Conservation (phyloP, 345 rosid genomes). For the Hypericum perforatum region DNA sequence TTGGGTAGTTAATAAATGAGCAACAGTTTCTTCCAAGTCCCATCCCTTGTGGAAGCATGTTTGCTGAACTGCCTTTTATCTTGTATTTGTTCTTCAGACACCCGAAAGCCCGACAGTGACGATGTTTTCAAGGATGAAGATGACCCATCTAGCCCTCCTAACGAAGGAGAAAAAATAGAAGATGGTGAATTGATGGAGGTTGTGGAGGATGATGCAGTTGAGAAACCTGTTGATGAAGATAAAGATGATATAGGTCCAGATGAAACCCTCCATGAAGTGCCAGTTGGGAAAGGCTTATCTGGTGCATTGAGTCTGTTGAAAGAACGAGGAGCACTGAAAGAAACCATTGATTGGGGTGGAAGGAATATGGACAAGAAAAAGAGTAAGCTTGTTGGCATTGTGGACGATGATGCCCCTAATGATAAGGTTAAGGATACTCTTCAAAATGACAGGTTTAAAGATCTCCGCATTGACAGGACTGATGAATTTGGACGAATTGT, state of each 20-base stretch:
- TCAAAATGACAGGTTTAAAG: constrained; percentile 40
- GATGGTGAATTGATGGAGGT: constrained; percentile 56
- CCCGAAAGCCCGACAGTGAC: constrained; percentile 48
- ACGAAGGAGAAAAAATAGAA: constrained; percentile 44
- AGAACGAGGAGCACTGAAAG: constrained; percentile 90
- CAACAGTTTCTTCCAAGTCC: too few relatives aligned
- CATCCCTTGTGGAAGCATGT: too few relatives aligned
- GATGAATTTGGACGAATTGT: constrained; percentile 96
- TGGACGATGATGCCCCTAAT: constrained; percentile 27
- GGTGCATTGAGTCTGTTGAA: constrained; percentile 74
- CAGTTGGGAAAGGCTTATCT: constrained; percentile 85
- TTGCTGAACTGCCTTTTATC: too few relatives aligned
- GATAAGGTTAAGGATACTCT: neutral
- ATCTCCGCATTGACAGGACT: constrained; percentile 75
- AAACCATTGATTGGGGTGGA: constrained; percentile 91
- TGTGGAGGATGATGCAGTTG: constrained; percentile 39
- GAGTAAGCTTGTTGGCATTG: constrained; percentile 87
- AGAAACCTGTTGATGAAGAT: constrained; percentile 34
- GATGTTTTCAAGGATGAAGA: constrained; percentile 95
- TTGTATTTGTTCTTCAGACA: constrained; percentile 31
- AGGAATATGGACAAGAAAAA: constrained; percentile 99
- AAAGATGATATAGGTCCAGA: constrained; percentile 62
- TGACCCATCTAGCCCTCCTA: constrained; percentile 49
- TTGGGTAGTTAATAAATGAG: too few relatives aligned
- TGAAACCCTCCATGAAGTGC: constrained; percentile 72